phyloP scores from a whole-genome alignment of 139 green algal genomes.

The Raphidocelis subcapitata region DNA sequence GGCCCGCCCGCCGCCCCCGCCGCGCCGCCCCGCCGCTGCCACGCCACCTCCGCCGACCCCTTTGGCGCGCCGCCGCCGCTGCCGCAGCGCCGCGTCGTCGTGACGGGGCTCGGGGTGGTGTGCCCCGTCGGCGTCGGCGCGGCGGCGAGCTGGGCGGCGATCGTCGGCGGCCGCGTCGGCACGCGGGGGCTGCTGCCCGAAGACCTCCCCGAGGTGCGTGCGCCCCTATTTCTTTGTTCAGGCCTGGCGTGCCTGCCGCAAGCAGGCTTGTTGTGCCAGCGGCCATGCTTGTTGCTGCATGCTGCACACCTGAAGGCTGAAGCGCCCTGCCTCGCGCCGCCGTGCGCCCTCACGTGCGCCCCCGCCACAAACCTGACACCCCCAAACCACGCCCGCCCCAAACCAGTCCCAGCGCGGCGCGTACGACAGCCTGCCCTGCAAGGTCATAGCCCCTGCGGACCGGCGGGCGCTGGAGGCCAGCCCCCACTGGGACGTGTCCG shows the following conservation, averaged over 20 bases:
- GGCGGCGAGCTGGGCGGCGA: constrained; percentile 56
- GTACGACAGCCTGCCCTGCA: constrained; percentile 52
- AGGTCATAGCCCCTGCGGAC: constrained; percentile 61
- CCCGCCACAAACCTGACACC: too few relatives aligned
- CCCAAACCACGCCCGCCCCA: too few relatives aligned
- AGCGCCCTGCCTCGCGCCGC: too few relatives aligned
- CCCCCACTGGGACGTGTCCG: background rate
- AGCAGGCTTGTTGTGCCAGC: too few relatives aligned
- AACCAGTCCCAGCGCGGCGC: constrained; percentile 27
- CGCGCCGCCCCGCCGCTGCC: too few relatives aligned
- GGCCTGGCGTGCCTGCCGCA: too few relatives aligned
- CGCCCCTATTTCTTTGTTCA: too few relatives aligned
- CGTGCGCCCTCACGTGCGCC: too few relatives aligned
- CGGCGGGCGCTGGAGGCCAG: constrained; percentile 37
- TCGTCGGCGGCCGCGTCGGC: constrained; percentile 66
- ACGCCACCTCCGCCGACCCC: background rate
- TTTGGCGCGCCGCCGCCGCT: constrained; percentile 27
- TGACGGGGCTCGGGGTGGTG: constrained; percentile 87
- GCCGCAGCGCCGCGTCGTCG: constrained; percentile 66
- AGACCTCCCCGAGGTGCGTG: constrained; percentile 69
- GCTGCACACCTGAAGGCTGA: too few relatives aligned
- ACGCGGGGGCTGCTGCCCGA: constrained; percentile 53
- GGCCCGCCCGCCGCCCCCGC: too few relatives aligned
- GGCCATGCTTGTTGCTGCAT: too few relatives aligned
- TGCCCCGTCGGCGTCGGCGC: constrained; percentile 79